Base-by-base conservation (phyloP, 768 basidiomycete species). In the Pholiota microspora region DNA sequence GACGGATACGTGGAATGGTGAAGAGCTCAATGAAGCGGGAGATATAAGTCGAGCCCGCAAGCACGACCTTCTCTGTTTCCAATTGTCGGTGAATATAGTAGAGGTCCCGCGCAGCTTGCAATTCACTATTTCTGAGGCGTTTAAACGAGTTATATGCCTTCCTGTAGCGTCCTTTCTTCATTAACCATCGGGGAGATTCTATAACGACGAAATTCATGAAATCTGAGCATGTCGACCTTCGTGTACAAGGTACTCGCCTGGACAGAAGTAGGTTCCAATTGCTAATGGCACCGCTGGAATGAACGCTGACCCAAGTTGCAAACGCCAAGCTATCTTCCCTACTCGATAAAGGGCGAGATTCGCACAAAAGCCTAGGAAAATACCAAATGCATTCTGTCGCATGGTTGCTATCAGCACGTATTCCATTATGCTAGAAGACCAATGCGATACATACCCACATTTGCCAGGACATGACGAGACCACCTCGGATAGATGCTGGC, bases 381-480 rank as follows among this genome's bases (percentile, higher is more conserved):
- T 88, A 51, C 90, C 90, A 61, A 92, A 90, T 2, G 87, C 89
- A 2, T 88, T 89, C 74, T 74, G 31, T 2, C 49, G n/a, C n/a
- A 9, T 8, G 24, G n/a, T n/a, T n/a, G n/a, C n/a, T n/a, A n/a
- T n/a, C n/a, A n/a, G n/a, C n/a, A n/a, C n/a, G n/a, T n/a, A n/a
- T n/a, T n/a, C n/a, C n/a, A n/a, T n/a, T n/a, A n/a, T n/a, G n/a
- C n/a, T n/a, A n/a, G n/a, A n/a, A n/a, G n/a, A n/a, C n/a, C 24
- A 21, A 6, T 9, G 42, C 35, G 15, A 29, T 59, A 67, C 69
- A 44, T 34, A 74, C 75, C 88, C 88, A 92, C 73, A 89, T 77
- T 67, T 91, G 88, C 90, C 92, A 94, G 65, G 82, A 86, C 91
- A 93, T 94, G 55, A 91, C 89, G 27, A 94, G 79, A 1, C 84